A percentile compares a stretch with the other conserved stretches of the same genome.
These are phyloP conservation scores for Pseudocercospora fijiensis DNA, from an alignment of 2,329 filamentous ascomycete species.

Conservation along the genomic window DNA sequence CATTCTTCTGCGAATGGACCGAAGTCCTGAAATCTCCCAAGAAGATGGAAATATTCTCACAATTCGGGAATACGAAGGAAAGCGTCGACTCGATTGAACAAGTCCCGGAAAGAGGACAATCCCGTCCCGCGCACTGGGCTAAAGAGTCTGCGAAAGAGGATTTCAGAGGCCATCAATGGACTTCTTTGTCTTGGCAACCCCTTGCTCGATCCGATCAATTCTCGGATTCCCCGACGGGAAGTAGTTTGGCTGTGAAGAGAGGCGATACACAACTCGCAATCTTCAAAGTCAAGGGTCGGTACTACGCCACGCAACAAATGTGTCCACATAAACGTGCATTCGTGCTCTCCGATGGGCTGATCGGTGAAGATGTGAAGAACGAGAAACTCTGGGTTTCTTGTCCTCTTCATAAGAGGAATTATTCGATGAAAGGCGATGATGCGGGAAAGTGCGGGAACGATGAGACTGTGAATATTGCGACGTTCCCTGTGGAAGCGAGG, in stretches of 20 bases:
- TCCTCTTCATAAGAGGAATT: slow-evolving; percentile 88
- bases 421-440: slow-evolving; percentile 65
- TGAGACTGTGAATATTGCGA: slow-evolving; percentile 72
- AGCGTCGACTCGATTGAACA: slow-evolving; percentile 65
- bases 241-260: slow-evolving; percentile 75
- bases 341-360: slow-evolving; percentile 79
- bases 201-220: slow-evolving; percentile 71
- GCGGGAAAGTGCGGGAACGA: slow-evolving; percentile 75
- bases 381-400: slow-evolving; percentile 81
- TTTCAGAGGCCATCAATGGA: slow-evolving; percentile 70
- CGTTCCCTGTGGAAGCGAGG: slow-evolving; percentile 73
- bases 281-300: slow-evolving; percentile 77
- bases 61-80: slow-evolving; percentile 83
- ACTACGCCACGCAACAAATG: slow-evolving; percentile 90
- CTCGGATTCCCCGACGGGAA: slow-evolving; percentile 66
- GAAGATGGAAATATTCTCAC: slow-evolving; percentile 68
- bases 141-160: slow-evolving; percentile 65
- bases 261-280: slow-evolving; percentile 86
- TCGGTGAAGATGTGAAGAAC: slow-evolving; percentile 64
- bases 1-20: slow-evolving; percentile 90
- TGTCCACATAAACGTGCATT: slow-evolving; percentile 90
- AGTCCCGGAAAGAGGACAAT: slow-evolving; percentile 70
- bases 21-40: slow-evolving; percentile 71
- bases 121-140: slow-evolving; percentile 74
- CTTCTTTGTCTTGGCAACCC: slow-evolving; percentile 72